phyloP scores from a whole-genome alignment of 768 basidiomycete genomes.

The Leccinum incarnatum region DNA sequence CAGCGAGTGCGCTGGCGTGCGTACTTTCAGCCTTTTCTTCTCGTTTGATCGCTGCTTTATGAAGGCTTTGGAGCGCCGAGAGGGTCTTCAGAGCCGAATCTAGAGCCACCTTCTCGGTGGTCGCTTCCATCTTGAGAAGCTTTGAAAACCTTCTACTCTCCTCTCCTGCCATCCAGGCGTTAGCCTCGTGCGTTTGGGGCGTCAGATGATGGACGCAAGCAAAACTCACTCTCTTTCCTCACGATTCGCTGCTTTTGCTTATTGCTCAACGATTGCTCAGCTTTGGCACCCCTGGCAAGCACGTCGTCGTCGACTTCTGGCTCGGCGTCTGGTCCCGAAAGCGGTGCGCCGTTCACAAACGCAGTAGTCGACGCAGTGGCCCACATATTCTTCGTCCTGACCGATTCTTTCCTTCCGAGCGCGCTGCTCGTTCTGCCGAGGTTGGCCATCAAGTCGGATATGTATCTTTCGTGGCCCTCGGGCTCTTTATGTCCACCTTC shows the following conservation, averaged over 20 bases:
- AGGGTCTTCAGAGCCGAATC: constrained; percentile 62
- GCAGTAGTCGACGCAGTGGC: constrained; percentile 23
- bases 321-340: constrained; percentile 45
- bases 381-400: constrained; percentile 18
- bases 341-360: constrained; percentile 55
- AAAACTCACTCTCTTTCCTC: constrained; percentile 49
- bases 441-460: background rate
- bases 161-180: constrained; percentile 38
- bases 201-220: background rate
- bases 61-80: constrained; percentile 64
- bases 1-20: constrained; percentile 51
- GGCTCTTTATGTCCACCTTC: constrained; percentile 6
- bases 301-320: constrained; percentile 41
- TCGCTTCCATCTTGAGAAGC: constrained; percentile 68
- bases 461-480: constrained; percentile 3
- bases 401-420: constrained; percentile 21
- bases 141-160: constrained; percentile 63
- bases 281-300: constrained; percentile 41
- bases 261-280: constrained; percentile 46
- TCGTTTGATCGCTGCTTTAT: constrained; percentile 62
- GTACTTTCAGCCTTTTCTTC: constrained; percentile 56
- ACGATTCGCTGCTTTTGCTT: constrained; percentile 51
- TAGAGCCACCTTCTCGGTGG: constrained; percentile 63
- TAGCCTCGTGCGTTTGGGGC: background rate
- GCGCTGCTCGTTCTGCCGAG: background rate